phyloP scores from a whole-genome alignment of 2,329 filamentous ascomycete genomes.

The Alternaria brassicae region DNA sequence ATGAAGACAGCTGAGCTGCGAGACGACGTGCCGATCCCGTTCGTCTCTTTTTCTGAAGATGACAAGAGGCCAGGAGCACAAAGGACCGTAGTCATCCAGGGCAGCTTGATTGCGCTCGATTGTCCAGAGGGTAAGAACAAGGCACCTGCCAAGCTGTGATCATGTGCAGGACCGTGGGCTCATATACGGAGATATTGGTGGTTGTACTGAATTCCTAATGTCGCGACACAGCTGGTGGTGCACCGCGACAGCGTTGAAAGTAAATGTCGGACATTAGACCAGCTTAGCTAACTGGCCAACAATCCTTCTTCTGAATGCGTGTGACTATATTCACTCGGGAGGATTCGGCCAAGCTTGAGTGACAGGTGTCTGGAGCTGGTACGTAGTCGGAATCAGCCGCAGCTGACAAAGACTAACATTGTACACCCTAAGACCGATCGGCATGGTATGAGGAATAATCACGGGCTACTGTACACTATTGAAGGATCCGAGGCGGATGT shows the following conservation, averaged over 20 bases:
- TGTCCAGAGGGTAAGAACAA: neutral
- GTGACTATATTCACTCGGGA: neutral
- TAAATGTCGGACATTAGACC: neutral
- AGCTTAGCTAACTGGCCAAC: neutral
- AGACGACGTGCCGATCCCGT: slow-evolving; percentile 32
- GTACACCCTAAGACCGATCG: neutral
- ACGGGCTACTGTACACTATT: neutral
- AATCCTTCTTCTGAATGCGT: neutral
- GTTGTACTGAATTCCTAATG: neutral
- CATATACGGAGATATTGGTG: neutral
- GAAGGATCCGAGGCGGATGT: slow-evolving; percentile 9
- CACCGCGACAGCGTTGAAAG: neutral
- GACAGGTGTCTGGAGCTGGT: neutral
- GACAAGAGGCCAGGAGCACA: slow-evolving; percentile 19
- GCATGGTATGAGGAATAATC: neutral
- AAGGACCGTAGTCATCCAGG: slow-evolving; percentile 25
- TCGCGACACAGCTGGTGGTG: neutral
- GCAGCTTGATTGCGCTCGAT: slow-evolving; percentile 26
- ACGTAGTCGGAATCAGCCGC: neutral
- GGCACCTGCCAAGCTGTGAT: neutral
- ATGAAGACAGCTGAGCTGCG: slow-evolving; percentile 29
- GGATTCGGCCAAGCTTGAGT: neutral
- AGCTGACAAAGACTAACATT: neutral
- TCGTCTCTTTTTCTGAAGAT: slow-evolving; percentile 18
- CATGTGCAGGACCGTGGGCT: neutral